Evolutionary conservation across 129 eudicot species (phyloP), one percentile per base, ranked within the genome.

Genomic region (Cynara cardunculus): DNA sequence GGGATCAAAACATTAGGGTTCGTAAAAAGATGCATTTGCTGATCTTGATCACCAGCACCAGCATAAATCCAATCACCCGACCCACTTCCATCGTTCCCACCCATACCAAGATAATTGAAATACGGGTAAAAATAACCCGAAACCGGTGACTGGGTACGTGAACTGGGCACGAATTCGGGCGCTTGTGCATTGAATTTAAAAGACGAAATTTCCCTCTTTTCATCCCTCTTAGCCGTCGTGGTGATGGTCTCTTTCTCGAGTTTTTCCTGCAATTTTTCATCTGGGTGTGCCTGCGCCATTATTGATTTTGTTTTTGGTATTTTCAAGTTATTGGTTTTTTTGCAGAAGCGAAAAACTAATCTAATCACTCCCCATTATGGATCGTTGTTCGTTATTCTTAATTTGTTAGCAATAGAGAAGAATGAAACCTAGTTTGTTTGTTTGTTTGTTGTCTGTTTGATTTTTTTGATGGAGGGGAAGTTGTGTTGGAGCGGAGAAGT

Each of bases 161-260:
- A 83, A 85, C 86, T 85, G 6, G 98, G 98, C 66, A 94, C 93
- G n/a, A 94, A 94, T 85, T 90, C 98, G 8, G 98, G 93, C 24
- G 98, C 98, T 2, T 86, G 87, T 13, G 89, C 98, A 77, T 94
- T 94, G 80, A 94, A 91, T 82, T 88, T 94, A 67, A 91, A 94
- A 25, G 86, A 78, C 4, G 82, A 62, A 77, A 25, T 67, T 13
- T 85, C 87, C 67, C 82, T 65, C 62, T 78, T 71, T 77, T 83
- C 82, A 4, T 61, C 74, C 69, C 68, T 83, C 46, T 78, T 70
- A 24, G 49, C 30, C 16, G 19, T 34, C 4, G 12, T 28, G 30
- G 49, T 80, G 30, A 12, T 76, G 56, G 71, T 71, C 39, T 68
- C 61, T 28, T 22, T 37, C 19, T 82, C 75, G 11, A 31, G 73